Evolutionary conservation across 768 basidiomycete species (phyloP).

Genomic region (Mycena maculata): DNA sequence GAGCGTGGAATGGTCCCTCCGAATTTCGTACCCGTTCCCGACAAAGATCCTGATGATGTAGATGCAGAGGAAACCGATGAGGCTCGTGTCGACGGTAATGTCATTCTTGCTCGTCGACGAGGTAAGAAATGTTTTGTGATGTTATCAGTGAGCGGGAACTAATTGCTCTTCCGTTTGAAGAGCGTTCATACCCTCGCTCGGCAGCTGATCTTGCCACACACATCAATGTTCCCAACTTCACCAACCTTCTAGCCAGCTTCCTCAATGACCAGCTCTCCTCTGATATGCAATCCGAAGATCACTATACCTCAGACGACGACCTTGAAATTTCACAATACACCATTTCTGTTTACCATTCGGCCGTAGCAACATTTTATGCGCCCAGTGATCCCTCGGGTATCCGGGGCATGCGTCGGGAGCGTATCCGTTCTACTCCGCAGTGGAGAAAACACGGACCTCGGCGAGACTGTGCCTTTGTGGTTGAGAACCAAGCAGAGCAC

Average conservation of each 20-base stretch:
- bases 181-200: conserved; percentile 28
- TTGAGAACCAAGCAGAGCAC: conserved; percentile 11
- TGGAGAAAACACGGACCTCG: conserved; percentile 33
- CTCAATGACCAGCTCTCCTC: conserved; percentile 37
- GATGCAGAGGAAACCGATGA: conserved; percentile 12
- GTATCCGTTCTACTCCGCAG: conserved; percentile 35
- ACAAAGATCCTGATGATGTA: conserved; percentile 2
- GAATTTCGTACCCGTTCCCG: background rate
- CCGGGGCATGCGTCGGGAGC: conserved; percentile 37
- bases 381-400: conserved; percentile 39
- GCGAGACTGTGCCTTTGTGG: conserved; percentile 36
- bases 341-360: conserved; percentile 37
- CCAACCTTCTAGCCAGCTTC: conserved; percentile 33
- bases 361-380: conserved; percentile 36
- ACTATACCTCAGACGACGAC: background rate
- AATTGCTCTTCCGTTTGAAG: background rate
- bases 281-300: background rate
- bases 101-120: conserved; percentile 23
- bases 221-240: conserved; percentile 31
- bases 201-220: conserved; percentile 22
- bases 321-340: conserved; percentile 9
- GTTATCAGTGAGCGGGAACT: background rate
- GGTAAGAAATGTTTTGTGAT: conserved; percentile 6
- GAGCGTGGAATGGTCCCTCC: conserved; percentile 38
- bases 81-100: conserved; percentile 21